Conservation (phyloP, 202 grass and related monocot species). For the Sporobolus alterniflorus region DNA sequence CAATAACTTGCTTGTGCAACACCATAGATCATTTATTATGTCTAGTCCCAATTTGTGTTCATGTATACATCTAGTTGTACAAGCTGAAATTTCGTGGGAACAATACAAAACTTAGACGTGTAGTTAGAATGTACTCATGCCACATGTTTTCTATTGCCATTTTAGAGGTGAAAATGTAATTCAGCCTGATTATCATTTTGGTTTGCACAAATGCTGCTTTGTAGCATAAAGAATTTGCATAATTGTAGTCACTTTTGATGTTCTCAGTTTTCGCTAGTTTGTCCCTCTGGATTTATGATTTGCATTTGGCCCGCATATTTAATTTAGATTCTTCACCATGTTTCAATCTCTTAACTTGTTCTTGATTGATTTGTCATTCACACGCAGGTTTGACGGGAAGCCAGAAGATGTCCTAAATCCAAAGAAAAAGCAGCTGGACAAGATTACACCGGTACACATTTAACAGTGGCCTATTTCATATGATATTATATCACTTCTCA, state of each 20-base stretch:
- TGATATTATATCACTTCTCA: background rate
- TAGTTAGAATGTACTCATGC: background rate
- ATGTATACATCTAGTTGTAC: background rate
- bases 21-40: background rate
- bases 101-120: background rate
- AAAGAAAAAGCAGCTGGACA: constrained; percentile 98
- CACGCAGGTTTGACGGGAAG: constrained; percentile 71
- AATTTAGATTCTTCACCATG: background rate
- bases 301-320: constrained; percentile 6
- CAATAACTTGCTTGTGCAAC: background rate
- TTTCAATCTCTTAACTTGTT: background rate
- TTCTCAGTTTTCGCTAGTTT: background rate
- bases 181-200: background rate
- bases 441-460: constrained; percentile 84
- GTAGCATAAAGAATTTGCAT: background rate
- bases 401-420: constrained; percentile 97
- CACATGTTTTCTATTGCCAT: background rate
- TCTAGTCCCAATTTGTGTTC: background rate
- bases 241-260: background rate
- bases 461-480: background rate
- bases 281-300: background rate
- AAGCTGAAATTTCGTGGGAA: background rate
- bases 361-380: constrained; percentile 7
- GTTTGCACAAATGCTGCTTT: background rate
- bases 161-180: background rate